Percentiles rank a stretch among this genome's conserved stretches.
These are phyloP conservation scores for Hansenula lynferdii DNA, from an alignment of 1,139 yeast genomes.

Conservation along the genomic window DNA sequence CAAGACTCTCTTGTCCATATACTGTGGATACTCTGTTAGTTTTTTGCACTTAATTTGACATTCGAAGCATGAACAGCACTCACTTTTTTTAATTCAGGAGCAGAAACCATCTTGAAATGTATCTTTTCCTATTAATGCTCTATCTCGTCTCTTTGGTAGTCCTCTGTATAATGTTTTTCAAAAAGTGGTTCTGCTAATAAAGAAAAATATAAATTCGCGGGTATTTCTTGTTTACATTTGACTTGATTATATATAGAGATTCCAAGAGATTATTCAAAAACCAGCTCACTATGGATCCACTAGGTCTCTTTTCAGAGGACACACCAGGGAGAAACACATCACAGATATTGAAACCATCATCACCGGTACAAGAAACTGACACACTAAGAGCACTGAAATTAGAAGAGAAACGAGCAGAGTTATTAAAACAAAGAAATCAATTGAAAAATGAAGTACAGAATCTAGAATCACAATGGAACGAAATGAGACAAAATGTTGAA, in stretches of 20 bases:
- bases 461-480: slow-evolving; percentile 1
- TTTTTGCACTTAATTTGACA: no score
- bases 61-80: no score
- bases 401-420: background rate
- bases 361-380: slow-evolving; percentile 4
- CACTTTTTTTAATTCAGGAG: slow-evolving; percentile 59
- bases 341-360: background rate
- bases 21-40: slow-evolving; percentile 34
- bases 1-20: slow-evolving; percentile 69
- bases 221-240: background rate
- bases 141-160: no score
- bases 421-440: background rate
- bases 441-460: background rate
- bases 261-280: no score
- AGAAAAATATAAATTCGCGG: background rate
- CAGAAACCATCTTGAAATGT: slow-evolving; percentile 44
- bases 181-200: no score
- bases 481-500: slow-evolving; percentile 1
- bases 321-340: background rate
- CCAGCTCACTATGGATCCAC: background rate
- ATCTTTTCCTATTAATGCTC: no score
- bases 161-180: no score
- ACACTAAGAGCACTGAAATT: background rate
- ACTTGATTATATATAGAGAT: background rate
- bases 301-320: slow-evolving; percentile 4